Evolutionary conservation across 768 basidiomycete species (phyloP).

Genomic region (Hemileccinum impolitum): DNA sequence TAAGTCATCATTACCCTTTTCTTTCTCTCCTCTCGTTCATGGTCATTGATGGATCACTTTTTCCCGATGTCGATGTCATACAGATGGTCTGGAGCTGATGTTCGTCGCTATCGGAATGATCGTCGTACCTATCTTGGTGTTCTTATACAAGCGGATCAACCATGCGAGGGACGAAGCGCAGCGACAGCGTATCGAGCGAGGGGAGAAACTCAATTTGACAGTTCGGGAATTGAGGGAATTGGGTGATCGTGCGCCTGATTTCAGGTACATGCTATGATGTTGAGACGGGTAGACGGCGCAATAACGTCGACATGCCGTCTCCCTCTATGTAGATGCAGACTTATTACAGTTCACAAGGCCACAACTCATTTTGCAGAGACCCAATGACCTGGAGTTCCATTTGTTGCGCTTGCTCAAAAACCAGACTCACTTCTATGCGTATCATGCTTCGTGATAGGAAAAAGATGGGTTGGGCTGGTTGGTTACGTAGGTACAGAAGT

Average conservation of each 20-base stretch:
- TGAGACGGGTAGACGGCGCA: neutral
- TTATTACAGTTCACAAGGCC: no score
- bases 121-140: conserved; percentile 42
- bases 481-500: no score
- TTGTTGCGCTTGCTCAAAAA: no score
- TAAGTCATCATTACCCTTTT: conserved; percentile 32
- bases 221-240: conserved; percentile 30
- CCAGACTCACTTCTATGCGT: no score
- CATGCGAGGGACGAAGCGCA: conserved; percentile 39
- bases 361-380: no score
- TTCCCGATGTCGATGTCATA: neutral
- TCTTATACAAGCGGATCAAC: conserved; percentile 57
- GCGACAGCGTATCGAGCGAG: conserved; percentile 11
- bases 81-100: conserved; percentile 64
- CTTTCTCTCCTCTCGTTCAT: neutral
- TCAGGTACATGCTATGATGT: conserved; percentile 48
- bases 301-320: no score
- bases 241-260: conserved; percentile 63
- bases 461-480: no score
- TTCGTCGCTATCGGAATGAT: conserved; percentile 65
- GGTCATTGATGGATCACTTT: neutral
- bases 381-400: no score
- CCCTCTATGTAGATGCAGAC: no score
- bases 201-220: conserved; percentile 17
- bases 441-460: no score